A percentile compares a stretch with the other conserved stretches of the same genome.
phyloP scores from a whole-genome alignment of 768 basidiomycete species.

The Terana coerulea region DNA sequence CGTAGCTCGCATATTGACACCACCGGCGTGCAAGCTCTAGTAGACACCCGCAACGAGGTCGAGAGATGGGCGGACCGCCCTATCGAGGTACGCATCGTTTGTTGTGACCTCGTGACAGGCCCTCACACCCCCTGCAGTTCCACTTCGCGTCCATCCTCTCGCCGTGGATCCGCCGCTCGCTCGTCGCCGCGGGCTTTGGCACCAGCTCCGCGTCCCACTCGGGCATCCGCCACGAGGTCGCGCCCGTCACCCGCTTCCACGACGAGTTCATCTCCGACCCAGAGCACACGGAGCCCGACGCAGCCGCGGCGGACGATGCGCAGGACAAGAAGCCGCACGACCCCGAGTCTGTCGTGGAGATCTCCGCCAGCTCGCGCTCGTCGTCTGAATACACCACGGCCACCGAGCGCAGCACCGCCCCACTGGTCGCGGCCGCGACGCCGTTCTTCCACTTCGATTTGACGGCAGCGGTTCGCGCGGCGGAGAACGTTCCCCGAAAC shows the following conservation, averaged over 20 bases:
- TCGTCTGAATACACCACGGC: slow-evolving; percentile 5
- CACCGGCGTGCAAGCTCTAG: slow-evolving; percentile 83
- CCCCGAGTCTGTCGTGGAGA: neutral
- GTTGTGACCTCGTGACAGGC: too few species aligned
- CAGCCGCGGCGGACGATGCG: slow-evolving; percentile 2
- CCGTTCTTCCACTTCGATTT: slow-evolving; percentile 82
- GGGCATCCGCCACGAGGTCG: slow-evolving; percentile 57
- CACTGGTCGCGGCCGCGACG: slow-evolving; percentile 47
- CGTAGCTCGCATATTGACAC: slow-evolving; percentile 83
- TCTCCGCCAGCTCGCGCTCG: slow-evolving; percentile 10
- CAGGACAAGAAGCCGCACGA: slow-evolving; percentile 6
- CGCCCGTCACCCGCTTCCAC: slow-evolving; percentile 62
- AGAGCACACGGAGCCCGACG: slow-evolving; percentile 17
- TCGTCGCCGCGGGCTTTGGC: slow-evolving; percentile 88
- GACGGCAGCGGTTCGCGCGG: slow-evolving; percentile 26
- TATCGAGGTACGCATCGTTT: slow-evolving; percentile 39
- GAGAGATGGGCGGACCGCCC: slow-evolving; percentile 79
- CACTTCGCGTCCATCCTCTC: slow-evolving; percentile 89
- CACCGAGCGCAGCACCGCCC: slow-evolving; percentile 7
- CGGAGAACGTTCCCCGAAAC: slow-evolving; percentile 23
- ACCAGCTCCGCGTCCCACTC: slow-evolving; percentile 41
- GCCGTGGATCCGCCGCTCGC: slow-evolving; percentile 87
- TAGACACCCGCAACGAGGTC: slow-evolving; percentile 80
- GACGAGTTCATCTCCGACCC: slow-evolving; percentile 34
- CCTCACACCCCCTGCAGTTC: slow-evolving; percentile 41